Evolutionary conservation across 192 early-diverging fungal species (phyloP).

Genomic region (Coemansia sp.): DNA sequence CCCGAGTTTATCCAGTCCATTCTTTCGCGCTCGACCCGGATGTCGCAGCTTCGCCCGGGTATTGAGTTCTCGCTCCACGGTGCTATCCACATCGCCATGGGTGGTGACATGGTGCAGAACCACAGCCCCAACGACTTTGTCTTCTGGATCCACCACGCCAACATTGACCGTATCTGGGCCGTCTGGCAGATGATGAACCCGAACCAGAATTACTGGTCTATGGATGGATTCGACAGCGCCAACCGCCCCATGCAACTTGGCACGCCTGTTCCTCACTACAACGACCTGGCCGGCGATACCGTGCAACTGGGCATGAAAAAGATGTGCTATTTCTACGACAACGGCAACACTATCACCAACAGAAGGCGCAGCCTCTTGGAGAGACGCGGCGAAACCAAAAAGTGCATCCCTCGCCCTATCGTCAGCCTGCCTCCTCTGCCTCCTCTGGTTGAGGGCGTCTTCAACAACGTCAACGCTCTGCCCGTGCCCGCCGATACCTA

Average conservation of each 20-base stretch:
- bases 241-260: conserved; percentile 20
- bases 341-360: conserved; percentile 27
- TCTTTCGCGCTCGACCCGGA: conserved; percentile 35
- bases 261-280: conserved; percentile 28
- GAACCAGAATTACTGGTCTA: conserved; percentile 42
- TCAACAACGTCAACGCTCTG: conserved; percentile 35
- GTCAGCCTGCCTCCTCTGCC: conserved; percentile 13
- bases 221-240: conserved; percentile 26
- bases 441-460: conserved; percentile 38
- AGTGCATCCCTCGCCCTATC: conserved; percentile 40
- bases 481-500: conserved; percentile 25
- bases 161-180: conserved; percentile 57
- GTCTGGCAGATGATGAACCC: conserved; percentile 57
- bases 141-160: conserved; percentile 60
- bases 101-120: conserved; percentile 54
- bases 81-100: conserved; percentile 44
- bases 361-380: conserved; percentile 10
- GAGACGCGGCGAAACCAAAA: conserved; percentile 38
- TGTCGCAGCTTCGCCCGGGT: conserved; percentile 47
- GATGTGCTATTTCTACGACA: conserved; percentile 57
- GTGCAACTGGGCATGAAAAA: conserved; percentile 39
- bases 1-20: conserved; percentile 54
- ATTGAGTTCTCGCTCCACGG: conserved; percentile 55
- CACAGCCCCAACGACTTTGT: conserved; percentile 58
- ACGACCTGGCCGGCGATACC: conserved; percentile 27